Evolutionary conservation across 179 eudicot species (phyloP), one percentile per base, ranked within the genome.

Genomic region (Beta lomatogona): DNA sequence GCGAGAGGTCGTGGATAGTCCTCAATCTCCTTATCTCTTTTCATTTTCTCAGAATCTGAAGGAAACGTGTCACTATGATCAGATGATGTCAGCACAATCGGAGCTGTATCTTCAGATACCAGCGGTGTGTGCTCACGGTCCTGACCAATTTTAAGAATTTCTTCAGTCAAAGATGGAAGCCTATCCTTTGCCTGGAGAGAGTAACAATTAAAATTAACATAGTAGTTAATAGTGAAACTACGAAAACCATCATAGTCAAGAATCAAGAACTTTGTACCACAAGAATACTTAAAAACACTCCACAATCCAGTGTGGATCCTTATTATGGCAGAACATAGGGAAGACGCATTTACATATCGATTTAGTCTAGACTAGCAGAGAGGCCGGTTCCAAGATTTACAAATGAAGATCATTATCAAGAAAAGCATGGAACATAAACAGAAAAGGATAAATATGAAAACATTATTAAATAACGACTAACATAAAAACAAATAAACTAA

Each of bases 1-100:
- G 95, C 91, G 46, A 88, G 90, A 41, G 99, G 98, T 65, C 88
- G 86, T 60, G 95, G 98, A 89, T 89, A 94, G 52, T 90, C 86
- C 77, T 82, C 83, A 57, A 83, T 86, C 77, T 85, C 89, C 81
- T 78, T 82, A 59, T 86, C 87, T 77, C 79, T 73, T 74, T 73
- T 82, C 71, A 68, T 77, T 65, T 70, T 78, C 55, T 83, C 85
- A 52, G 87, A 80, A 9, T 14, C 80, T 19, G 88, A 80, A 82
- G 91, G 82, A 79, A 44, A 76, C 66, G 16, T 75, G 78, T 81
- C 77, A 9, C 71, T 73, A 31, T 77, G 82, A 72, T 83, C 87
- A 77, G 50, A 84, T 31, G 82, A 82, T 21, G 81, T 52, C 25
- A 83, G 53, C 21, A 58, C 71, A 71, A 36, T 69, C 57, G 79